phyloP scores from a whole-genome alignment of 495 filamentous ascomycete genomes.

The Penicillium mononematosum region DNA sequence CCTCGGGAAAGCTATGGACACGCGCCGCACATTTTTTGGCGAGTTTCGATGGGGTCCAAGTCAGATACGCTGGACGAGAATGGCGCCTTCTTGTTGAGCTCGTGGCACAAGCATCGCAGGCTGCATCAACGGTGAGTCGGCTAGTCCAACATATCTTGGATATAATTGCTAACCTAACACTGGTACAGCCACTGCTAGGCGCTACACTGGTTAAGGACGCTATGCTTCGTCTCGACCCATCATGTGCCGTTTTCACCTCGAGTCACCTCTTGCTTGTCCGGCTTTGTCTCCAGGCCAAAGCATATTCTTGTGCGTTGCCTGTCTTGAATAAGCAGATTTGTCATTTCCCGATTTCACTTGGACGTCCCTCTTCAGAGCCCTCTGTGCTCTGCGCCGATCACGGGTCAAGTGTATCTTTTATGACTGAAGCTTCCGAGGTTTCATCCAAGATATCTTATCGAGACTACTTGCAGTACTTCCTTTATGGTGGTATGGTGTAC shows the following conservation, averaged over 20 bases:
- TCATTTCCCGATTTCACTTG: slow-evolving; percentile 56
- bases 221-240: slow-evolving; percentile 70
- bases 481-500: slow-evolving; percentile 76
- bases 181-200: slow-evolving; percentile 54
- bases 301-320: slow-evolving; percentile 57
- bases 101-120: slow-evolving; percentile 41
- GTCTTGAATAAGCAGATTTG: slow-evolving; percentile 68
- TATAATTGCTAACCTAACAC: slow-evolving; percentile 15
- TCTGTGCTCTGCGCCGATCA: slow-evolving; percentile 31
- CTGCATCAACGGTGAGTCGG: slow-evolving; percentile 41
- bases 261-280: slow-evolving; percentile 61
- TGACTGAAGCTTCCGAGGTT: slow-evolving; percentile 58
- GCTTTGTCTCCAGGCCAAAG: slow-evolving; percentile 56
- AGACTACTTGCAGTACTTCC: slow-evolving; percentile 73
- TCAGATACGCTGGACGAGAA: slow-evolving; percentile 56
- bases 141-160: not conserved
- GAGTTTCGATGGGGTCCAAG: slow-evolving; percentile 56
- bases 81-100: slow-evolving; percentile 54
- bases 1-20: slow-evolving; percentile 47
- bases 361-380: slow-evolving; percentile 23
- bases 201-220: slow-evolving; percentile 60
- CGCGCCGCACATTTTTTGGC: slow-evolving; percentile 48
- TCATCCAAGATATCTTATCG: slow-evolving; percentile 54
- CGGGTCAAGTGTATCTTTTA: slow-evolving; percentile 44
- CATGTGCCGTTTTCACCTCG: slow-evolving; percentile 67